Base-by-base conservation (phyloP, 805 yeast species). In the Nakazawaea molendinolei region DNA sequence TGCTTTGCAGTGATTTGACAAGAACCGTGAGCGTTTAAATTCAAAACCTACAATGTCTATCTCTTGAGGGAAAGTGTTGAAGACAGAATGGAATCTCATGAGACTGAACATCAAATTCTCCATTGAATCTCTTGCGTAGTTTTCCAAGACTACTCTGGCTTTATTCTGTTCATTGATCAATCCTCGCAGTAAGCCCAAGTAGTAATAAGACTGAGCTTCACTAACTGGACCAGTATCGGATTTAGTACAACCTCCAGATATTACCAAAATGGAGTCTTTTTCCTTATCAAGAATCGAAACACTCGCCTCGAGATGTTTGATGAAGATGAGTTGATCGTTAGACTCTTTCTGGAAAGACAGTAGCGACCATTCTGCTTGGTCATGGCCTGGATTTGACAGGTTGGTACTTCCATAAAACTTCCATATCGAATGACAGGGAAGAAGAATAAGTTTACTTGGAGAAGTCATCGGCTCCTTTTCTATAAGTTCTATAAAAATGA, bases 101-200 rank as follows among this genome's bases (percentile, higher is more conserved):
- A 80, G 44, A 44, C 81, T 74, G 52, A 74, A 82, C 3, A 82
- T 41, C 5, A 84, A 70, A 53, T 85, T 85, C 50, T 85, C 94
- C 50, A 79, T 79, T 1, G 92, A 82, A 53, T 85, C 95, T 26
- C 86, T 58, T 0, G 95, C 86, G 51, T 55, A 79, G 45, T 81
- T 89, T 49, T 85, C 95, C 1, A 76, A 57, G 5, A 62, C 42
- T 1, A 79, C 55, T 31, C 61, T 31, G n/a, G 14, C 26, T 10
- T 22, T 28, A 26, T 33, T 25, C 24, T 40, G 19, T 15, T 31
- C 31, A 22, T 21, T 29, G 26, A 37, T 44, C 39, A 43, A 33
- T 8, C 53, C 61, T 33, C 74, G 44, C 10, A 55, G 50, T 23
- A 47, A 27, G 1, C 74, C 69, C 15, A 77, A 57, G 12, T 63